Base-by-base conservation (phyloP, 495 filamentous ascomycete genomes). In the Cenococcum geophilum region DNA sequence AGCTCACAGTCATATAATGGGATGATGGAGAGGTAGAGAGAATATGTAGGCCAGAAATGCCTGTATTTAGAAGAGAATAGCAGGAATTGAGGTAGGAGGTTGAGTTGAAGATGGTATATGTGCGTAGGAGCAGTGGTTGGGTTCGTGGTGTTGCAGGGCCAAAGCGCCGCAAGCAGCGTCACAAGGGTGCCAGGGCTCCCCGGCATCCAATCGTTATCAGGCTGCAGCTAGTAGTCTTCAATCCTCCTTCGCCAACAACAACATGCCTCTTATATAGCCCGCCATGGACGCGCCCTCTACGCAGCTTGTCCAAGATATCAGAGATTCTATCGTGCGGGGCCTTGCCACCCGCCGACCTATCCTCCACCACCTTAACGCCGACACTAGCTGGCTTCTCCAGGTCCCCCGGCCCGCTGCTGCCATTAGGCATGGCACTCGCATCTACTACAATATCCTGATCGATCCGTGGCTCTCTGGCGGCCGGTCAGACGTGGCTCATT, bases 351-450 rank as follows among this genome's bases (percentile, higher is more conserved):
- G 70, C 16, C 73, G 78, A 21, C 80, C 82, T 0, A 63, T 81
- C 14, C 70, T 85, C 14, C 78, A 80, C 16, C 82, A 83, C 61
- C 72, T 84, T 11, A 85, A 83, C 60, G 82, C 78, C 22, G 82
- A 84, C 69, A 83, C 81, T 16, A 77, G 73, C 14, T 84, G 82
- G 82, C 71, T 83, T 2, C 64, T 83, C 21, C 79, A 80, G 57
- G 68, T 83, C 6, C 82, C 81, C 1, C 75, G 75, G 48, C 79
- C 80, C 5, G 58, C 67, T 1, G 60, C 64, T 14, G 68, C 65
- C 16, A 50, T 63, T 43, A 49, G 65, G 51, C 55, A 68, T 23
- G 67, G 63, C n/a, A 69, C 65, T 22, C 69, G 67, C 25, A 57
- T 69, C 27, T 79, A 77, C 60, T 83, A 75, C 70, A 81, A 82